These are phyloP conservation scores for Fusarium robinianum DNA, from an alignment of 2,329 filamentous ascomycete genomes.

Conservation along the genomic window DNA sequence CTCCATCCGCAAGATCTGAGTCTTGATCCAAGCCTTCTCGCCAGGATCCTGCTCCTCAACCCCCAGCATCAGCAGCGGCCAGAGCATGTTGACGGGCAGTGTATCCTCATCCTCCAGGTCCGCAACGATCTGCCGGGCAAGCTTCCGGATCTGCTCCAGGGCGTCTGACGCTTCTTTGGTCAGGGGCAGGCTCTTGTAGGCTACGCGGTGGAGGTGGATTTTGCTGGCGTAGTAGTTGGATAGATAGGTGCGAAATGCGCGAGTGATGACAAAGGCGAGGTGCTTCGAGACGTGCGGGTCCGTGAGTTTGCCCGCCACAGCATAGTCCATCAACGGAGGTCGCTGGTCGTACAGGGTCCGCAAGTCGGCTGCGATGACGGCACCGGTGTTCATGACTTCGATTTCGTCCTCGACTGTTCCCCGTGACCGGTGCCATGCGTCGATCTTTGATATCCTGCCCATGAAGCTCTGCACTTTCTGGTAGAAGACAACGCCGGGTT, in stretches of 20 bases:
- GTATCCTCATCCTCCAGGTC: constrained; percentile 49
- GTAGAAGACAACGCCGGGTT: constrained; percentile 61
- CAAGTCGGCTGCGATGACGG: constrained; percentile 55
- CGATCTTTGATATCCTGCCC: constrained; percentile 60
- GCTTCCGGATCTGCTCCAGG: constrained; percentile 52
- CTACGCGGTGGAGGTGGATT: constrained; percentile 61
- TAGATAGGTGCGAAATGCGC: constrained; percentile 59
- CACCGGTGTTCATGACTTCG: constrained; percentile 59
- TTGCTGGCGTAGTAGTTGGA: constrained; percentile 61
- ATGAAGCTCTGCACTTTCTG: constrained; percentile 63
- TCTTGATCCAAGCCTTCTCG: constrained; percentile 56
- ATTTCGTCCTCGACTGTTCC: constrained; percentile 62
- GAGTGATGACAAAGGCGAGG: constrained; percentile 54
- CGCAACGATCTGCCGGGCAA: constrained; percentile 49
- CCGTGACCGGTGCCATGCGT: constrained; percentile 59
- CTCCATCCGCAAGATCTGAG: constrained; percentile 54
- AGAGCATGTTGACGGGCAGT: constrained; percentile 60
- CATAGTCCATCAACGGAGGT: constrained; percentile 60
- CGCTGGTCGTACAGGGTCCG: constrained; percentile 54
- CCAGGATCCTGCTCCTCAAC: constrained; percentile 56
- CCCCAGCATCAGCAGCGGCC: constrained; percentile 61
- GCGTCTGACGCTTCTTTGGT: constrained; percentile 55
- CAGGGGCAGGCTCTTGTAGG: constrained; percentile 57
- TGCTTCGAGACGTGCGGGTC: constrained; percentile 53
- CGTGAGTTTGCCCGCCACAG: constrained; percentile 55